Percentiles rank a stretch among this genome's conserved stretches.
These are phyloP conservation scores for Camellia lanceoleosa DNA, from an alignment of 148 eudicot species.

Conservation along the genomic window DNA sequence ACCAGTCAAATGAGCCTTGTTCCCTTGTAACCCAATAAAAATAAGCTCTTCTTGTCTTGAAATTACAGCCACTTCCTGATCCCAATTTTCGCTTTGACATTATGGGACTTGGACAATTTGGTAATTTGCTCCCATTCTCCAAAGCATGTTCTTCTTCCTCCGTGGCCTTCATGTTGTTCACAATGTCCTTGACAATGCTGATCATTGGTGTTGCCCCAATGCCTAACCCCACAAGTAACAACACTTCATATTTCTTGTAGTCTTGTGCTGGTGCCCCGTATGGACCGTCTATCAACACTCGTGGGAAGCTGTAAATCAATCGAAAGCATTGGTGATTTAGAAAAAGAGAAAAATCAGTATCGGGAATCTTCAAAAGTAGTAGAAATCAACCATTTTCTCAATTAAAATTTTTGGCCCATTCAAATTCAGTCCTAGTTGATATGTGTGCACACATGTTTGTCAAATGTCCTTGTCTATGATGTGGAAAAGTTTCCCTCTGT, in stretches of 20 bases:
- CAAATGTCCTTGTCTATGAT: constrained; percentile 4
- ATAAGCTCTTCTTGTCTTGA: constrained; percentile 45
- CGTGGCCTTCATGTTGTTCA: constrained; percentile 45
- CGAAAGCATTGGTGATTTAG: no score
- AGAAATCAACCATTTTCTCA: not conserved
- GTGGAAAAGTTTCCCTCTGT: not conserved
- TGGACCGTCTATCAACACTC: constrained; percentile 52
- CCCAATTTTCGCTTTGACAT: constrained; percentile 15
- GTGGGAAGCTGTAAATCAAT: constrained; percentile 33
- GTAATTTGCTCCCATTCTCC: constrained; percentile 20
- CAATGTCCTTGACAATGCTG: constrained; percentile 51
- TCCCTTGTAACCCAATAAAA: constrained; percentile 61
- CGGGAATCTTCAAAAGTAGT: constrained; percentile 1
- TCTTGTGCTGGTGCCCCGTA: constrained; percentile 61
- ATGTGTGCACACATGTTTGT: constrained; percentile 11
- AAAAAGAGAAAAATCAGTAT: not conserved
- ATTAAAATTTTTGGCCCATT: not conserved
- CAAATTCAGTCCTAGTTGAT: not conserved
- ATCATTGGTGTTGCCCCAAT: constrained; percentile 62
- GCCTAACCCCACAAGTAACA: constrained; percentile 46
- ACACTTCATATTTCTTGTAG: constrained; percentile 52
- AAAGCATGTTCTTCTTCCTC: constrained; percentile 33
- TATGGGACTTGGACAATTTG: not conserved
- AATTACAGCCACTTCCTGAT: constrained; percentile 14
- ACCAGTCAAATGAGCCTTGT: constrained; percentile 63